phyloP scores from a whole-genome alignment of 495 filamentous ascomycete species.

The Neurospora pannonica region DNA sequence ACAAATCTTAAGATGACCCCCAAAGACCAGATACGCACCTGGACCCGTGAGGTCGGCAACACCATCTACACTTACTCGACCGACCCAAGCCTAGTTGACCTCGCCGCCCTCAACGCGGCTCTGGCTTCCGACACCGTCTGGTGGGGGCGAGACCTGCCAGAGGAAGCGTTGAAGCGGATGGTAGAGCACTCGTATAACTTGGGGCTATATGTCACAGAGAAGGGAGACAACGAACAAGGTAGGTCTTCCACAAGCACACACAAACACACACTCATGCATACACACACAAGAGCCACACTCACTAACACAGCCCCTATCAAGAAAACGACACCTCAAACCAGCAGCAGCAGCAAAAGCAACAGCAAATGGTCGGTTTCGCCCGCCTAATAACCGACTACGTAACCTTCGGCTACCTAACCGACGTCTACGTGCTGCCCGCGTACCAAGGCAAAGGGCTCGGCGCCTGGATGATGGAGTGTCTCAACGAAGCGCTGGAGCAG shows the following conservation, averaged over 20 bases:
- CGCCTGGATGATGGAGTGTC: conserved; percentile 50
- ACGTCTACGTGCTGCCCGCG: conserved; percentile 51
- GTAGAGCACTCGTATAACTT: conserved; percentile 46
- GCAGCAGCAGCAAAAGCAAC: not conserved
- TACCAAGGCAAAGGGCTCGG: conserved; percentile 53
- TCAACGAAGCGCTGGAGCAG: conserved; percentile 42
- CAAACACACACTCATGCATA: not conserved
- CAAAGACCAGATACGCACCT: not conserved
- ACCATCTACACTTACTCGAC: conserved; percentile 41
- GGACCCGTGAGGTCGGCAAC: conserved; percentile 8
- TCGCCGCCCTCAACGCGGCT: conserved; percentile 39
- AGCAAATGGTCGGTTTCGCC: conserved; percentile 45
- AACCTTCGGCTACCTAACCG: conserved; percentile 60
- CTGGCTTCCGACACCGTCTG: conserved; percentile 44
- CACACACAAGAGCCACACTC: not conserved
- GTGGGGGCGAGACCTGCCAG: conserved; percentile 40
- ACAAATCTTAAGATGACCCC: not conserved
- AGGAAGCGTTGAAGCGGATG: conserved; percentile 31
- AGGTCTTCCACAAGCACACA: not conserved
- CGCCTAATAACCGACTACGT: conserved; percentile 55
- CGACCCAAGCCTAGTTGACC: conserved; percentile 37
- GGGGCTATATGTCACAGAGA: conserved; percentile 37
- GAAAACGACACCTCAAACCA: conserved; percentile 4
- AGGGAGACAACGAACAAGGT: conserved; percentile 12
- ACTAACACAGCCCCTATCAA: not conserved